These are phyloP conservation scores for Nidularia sp. DNA, from an alignment of 768 basidiomycete genomes.

Conservation along the genomic window DNA sequence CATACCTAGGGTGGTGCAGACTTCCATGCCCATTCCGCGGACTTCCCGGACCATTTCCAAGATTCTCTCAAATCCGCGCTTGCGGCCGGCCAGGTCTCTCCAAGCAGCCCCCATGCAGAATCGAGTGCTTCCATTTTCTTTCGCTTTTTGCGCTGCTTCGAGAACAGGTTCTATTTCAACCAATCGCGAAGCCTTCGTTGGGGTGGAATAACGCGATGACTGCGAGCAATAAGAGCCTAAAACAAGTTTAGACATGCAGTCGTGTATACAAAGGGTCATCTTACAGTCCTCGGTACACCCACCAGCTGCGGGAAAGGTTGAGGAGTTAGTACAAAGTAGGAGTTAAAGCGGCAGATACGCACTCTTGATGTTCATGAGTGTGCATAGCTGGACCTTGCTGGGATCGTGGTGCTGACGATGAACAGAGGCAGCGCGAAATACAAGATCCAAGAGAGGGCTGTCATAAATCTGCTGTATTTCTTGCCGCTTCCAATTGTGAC, in stretches of 20 bases:
- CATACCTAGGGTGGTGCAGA: constrained; percentile 99
- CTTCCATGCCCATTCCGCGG: constrained; percentile 97
- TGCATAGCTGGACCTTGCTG: constrained; percentile 90
- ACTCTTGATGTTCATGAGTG: constrained; percentile 99
- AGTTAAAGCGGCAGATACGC: constrained; percentile 30
- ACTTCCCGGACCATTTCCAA: constrained; percentile 88
- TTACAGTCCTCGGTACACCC: constrained; percentile 95
- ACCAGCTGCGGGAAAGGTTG: constrained; percentile 53
- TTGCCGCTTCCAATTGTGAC: constrained; percentile 68
- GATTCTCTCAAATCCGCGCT: constrained; percentile 91
- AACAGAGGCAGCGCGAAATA: constrained; percentile 80
- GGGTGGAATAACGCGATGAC: constrained; percentile 87
- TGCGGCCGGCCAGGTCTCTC: constrained; percentile 90
- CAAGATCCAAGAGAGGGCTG: constrained; percentile 80
- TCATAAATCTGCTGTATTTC: constrained; percentile 89
- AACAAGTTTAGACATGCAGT: too few species aligned
- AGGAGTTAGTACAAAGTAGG: constrained; percentile 8
- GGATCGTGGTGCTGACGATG: constrained; percentile 89
- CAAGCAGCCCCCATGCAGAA: constrained; percentile 99
- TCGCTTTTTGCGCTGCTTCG: constrained; percentile 88
- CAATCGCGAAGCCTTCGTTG: constrained; percentile 84
- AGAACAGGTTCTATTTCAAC: constrained; percentile 90
- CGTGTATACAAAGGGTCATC: constrained; percentile 23
- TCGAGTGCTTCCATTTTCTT: constrained; percentile 93
- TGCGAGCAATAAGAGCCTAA: constrained; percentile 96